Evolutionary conservation across 768 basidiomycete genomes (phyloP).

Genomic region (Lentinula sp.): DNA sequence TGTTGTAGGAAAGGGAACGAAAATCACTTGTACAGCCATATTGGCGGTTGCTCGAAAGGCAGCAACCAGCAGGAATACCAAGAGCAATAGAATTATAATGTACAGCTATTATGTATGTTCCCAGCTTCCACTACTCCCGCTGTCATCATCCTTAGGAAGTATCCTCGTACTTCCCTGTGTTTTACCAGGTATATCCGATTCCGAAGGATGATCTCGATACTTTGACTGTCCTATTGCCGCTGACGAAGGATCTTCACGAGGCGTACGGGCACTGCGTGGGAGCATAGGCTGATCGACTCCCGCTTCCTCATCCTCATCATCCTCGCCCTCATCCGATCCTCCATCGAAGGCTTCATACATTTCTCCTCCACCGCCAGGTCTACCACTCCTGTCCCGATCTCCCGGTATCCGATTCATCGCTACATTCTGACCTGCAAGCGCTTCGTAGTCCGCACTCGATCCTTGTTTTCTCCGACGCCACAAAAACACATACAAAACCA

Average conservation of each 20-base stretch:
- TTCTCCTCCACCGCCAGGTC: conserved; percentile 44
- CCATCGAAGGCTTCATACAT: conserved; percentile 96
- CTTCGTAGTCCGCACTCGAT: conserved; percentile 43
- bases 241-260: not conserved
- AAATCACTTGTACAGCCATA: not conserved
- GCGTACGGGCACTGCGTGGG: conserved; percentile 26
- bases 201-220: not conserved
- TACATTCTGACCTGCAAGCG: conserved; percentile 61
- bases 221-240: not conserved
- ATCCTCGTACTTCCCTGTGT: not conserved
- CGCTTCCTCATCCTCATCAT: conserved; percentile 40
- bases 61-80: too few relatives aligned
- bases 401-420: conserved; percentile 48
- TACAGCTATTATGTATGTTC: not conserved
- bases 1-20: too few relatives aligned
- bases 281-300: conserved; percentile 68
- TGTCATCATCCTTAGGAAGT: not conserved
- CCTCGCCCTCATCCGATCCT: conserved; percentile 49
- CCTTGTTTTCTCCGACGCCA: conserved; percentile 47
- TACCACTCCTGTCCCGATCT: conserved; percentile 10
- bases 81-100: not conserved
- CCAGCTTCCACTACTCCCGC: conserved; percentile 6
- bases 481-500: conserved; percentile 59
- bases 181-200: not conserved
- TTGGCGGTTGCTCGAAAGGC: not conserved